Conservation (phyloP, 352 stramenopile genomes). For the Saprolegnia diclina region DNA sequence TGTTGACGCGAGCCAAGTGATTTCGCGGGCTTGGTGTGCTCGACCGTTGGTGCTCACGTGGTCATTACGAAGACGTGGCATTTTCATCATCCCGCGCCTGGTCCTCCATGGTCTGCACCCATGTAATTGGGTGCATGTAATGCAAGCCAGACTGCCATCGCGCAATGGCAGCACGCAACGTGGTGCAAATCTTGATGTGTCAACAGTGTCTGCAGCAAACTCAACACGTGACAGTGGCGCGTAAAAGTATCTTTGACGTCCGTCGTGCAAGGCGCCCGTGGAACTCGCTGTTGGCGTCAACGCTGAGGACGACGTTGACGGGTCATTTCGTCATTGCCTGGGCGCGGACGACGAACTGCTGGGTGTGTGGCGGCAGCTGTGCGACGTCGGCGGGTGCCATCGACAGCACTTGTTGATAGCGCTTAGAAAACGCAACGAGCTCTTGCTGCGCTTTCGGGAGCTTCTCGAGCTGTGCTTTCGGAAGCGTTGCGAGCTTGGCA, state of each 20-base stretch:
- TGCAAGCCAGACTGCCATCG: background rate
- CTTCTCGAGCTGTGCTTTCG: conserved; percentile 10
- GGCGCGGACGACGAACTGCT: conserved; percentile 5
- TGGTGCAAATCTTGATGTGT: no score
- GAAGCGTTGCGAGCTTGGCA: conserved; percentile 17
- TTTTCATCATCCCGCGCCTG: background rate
- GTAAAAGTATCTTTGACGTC: background rate
- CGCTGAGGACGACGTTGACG: background rate
- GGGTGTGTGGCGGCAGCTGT: conserved; percentile 6
- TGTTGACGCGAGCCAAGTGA: conserved; percentile 9
- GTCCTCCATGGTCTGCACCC: background rate
- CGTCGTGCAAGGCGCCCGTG: background rate
- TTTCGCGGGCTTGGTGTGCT: background rate
- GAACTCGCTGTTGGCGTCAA: background rate
- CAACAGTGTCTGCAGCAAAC: background rate
- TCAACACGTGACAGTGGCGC: background rate
- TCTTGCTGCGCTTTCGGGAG: conserved; percentile 25
- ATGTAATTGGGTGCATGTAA: background rate
- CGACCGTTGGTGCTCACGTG: background rate
- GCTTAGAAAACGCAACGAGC: conserved; percentile 19
- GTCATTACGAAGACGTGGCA: background rate
- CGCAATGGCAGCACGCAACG: no score
- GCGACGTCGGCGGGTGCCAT: conserved; percentile 12
- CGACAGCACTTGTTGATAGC: conserved; percentile 11
- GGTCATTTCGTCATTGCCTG: background rate